A percentile compares a stretch with the other conserved stretches of the same genome.
Evolutionary conservation across 202 grass and related monocot genomes (phyloP).

Genomic region (Brachypodium distachyon): DNA sequence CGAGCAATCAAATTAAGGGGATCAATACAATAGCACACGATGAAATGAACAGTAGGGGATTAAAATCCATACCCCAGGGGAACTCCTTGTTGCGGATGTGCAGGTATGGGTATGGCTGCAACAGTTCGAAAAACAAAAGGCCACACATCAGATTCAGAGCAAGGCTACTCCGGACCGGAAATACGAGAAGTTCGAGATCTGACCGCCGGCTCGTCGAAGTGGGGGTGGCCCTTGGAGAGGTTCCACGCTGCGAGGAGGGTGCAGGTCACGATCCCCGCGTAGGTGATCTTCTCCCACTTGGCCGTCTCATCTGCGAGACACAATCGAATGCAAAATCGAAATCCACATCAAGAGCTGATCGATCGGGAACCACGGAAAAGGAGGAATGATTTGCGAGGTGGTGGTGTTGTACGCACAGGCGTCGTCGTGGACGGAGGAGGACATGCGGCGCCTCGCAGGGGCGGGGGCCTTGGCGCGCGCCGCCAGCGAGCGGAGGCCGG

Average conservation of each 20-base stretch:
- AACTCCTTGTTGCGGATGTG: conserved; percentile 99
- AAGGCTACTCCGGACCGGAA: not conserved
- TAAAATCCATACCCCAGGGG: conserved; percentile 72
- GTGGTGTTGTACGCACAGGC: conserved; percentile 38
- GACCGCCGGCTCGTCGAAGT: conserved; percentile 62
- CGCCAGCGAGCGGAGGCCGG: conserved; percentile 62
- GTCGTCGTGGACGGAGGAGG: conserved; percentile 77
- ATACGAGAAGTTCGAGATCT: not conserved
- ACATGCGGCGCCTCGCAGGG: conserved; percentile 41
- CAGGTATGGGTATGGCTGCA: conserved; percentile 70
- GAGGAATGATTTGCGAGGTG: not conserved
- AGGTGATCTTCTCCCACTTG: conserved; percentile 98
- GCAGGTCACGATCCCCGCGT: conserved; percentile 55
- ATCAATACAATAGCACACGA: not conserved
- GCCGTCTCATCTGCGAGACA: conserved; percentile 59
- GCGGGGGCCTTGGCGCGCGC: conserved; percentile 24
- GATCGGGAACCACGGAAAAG: not conserved
- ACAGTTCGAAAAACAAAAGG: not conserved
- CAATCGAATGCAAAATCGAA: not conserved
- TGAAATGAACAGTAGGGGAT: not conserved
- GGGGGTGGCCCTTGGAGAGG: conserved; percentile 86
- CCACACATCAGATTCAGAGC: not conserved
- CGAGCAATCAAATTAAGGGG: not conserved
- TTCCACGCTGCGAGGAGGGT: conserved; percentile 49
- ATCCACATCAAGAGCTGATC: conserved; percentile 2